These are phyloP conservation scores for Barnettozyma siamensis DNA, from an alignment of 805 yeast genomes.

Conservation along the genomic window DNA sequence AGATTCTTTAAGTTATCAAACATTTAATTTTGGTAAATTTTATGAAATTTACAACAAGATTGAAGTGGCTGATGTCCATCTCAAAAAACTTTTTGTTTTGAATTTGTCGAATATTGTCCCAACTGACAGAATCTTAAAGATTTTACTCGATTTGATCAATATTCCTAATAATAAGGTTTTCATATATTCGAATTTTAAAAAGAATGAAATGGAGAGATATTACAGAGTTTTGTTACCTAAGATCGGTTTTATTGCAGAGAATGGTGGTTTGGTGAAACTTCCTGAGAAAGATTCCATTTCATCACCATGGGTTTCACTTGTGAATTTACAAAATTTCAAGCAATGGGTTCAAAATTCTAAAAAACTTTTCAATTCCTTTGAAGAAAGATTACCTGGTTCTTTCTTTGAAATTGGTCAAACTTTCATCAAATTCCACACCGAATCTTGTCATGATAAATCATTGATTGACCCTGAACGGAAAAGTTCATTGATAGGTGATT, in stretches of 20 bases:
- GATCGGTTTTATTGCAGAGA: conserved; percentile 83
- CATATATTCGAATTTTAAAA: conserved; percentile 59
- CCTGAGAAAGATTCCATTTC: background rate
- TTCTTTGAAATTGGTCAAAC: conserved; percentile 69
- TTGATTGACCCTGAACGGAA: conserved; percentile 57
- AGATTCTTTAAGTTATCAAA: conserved; percentile 25
- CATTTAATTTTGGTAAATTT: conserved; percentile 27
- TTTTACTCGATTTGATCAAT: conserved; percentile 51
- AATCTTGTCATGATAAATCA: conserved; percentile 22
- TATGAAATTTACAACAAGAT: conserved; percentile 20
- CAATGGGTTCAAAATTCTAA: conserved; percentile 57
- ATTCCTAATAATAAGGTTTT: conserved; percentile 55
- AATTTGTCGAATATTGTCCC: conserved; percentile 45
- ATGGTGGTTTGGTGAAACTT: conserved; percentile 72
- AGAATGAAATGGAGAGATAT: conserved; percentile 58
- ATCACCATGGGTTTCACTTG: conserved; percentile 30
- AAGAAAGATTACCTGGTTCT: conserved; percentile 78
- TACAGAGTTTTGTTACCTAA: conserved; percentile 57
- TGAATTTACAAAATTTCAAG: conserved; percentile 19
- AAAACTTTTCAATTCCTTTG: conserved; percentile 50
- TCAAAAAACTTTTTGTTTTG: conserved; percentile 41
- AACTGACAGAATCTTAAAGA: conserved; percentile 50
- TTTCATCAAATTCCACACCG: conserved; percentile 71
- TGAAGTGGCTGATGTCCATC: conserved; percentile 1
- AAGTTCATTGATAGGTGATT: conserved; percentile 69